Conservation (phyloP, 2,329 filamentous ascomycete genomes). For the Colletotrichum horii region DNA sequence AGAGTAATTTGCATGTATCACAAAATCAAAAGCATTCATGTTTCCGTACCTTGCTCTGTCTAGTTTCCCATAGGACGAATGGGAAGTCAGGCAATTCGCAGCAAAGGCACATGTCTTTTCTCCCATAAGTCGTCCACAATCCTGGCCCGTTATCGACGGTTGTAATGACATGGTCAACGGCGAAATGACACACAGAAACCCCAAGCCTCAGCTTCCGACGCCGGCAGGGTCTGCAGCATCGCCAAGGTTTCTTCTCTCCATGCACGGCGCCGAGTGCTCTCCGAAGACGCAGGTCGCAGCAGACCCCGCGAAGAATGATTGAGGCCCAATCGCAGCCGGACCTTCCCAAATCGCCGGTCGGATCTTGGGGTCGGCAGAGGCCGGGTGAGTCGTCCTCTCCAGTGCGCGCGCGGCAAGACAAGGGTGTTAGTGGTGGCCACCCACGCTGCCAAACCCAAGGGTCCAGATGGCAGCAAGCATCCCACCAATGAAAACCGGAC, state of each 20-base stretch:
- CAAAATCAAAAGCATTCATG: conserved; percentile 8
- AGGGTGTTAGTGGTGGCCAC: background rate
- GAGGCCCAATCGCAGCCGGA: background rate
- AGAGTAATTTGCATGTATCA: background rate
- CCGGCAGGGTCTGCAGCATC: conserved; percentile 1
- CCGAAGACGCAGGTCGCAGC: background rate
- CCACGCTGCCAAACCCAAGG: background rate
- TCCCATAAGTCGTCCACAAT: background rate
- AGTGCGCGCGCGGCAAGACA: background rate
- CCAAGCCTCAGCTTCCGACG: background rate
- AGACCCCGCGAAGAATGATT: background rate
- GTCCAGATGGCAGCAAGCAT: background rate
- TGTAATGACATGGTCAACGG: background rate
- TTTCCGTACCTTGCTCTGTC: background rate
- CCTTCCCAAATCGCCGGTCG: background rate
- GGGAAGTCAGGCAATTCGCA: background rate
- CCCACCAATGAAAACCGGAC: background rate
- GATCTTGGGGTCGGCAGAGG: background rate
- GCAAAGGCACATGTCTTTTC: background rate
- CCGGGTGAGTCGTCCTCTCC: background rate
- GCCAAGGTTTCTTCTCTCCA: background rate
- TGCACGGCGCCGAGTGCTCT: background rate
- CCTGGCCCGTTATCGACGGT: background rate
- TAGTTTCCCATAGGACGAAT: background rate
- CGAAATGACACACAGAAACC: conserved; percentile 1